Evolutionary conservation across 2,329 filamentous ascomycete genomes (phyloP).

Genomic region (Chaetomiaceae sp.): DNA sequence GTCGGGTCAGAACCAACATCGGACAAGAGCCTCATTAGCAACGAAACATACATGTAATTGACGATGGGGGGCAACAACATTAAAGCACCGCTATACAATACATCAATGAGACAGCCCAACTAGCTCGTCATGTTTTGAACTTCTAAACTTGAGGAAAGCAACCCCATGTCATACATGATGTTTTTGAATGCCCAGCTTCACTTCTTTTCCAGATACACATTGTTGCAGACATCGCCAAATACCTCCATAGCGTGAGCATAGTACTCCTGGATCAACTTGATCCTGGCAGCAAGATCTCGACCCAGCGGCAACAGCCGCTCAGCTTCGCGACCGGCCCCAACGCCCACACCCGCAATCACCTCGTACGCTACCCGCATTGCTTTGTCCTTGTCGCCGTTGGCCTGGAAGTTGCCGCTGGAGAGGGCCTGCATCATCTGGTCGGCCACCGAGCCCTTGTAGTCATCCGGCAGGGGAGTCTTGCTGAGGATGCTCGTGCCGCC

Average conservation of each 20-base stretch:
- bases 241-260: background rate
- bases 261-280: background rate
- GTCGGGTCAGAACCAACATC: too few relatives aligned
- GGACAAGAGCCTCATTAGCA: too few relatives aligned
- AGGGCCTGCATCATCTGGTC: background rate
- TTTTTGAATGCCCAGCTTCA: too few relatives aligned
- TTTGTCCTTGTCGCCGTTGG: background rate
- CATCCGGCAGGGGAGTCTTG: background rate
- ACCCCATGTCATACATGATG: too few relatives aligned
- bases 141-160: too few relatives aligned
- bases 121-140: too few relatives aligned
- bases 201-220: background rate
- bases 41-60: too few relatives aligned
- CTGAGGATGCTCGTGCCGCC: background rate
- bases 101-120: too few relatives aligned
- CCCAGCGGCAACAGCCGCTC: background rate
- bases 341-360: background rate
- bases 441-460: background rate
- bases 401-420: background rate
- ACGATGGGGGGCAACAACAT: too few relatives aligned
- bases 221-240: background rate
- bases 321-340: background rate
- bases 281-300: background rate
- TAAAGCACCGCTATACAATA: too few relatives aligned
- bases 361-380: background rate